Evolutionary conservation across 495 filamentous ascomycete genomes (phyloP), one percentile per base, ranked within the genome.

Genomic region (Hyaloscypha bicolor): DNA sequence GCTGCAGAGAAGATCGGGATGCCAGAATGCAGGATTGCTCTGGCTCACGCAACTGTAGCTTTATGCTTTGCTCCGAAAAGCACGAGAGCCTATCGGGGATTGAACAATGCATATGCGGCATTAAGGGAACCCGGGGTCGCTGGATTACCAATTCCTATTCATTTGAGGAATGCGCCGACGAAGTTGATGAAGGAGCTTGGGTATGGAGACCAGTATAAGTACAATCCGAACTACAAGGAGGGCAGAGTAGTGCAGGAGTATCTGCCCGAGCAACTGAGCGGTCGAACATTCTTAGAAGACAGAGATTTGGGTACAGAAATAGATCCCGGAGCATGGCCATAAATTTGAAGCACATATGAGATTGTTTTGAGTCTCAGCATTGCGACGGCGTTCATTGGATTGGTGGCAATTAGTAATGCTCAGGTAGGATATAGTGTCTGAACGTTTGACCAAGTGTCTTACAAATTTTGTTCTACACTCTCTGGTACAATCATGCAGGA

Each of bases 181-280:
- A 85, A 87, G 72, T 72, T 97, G 71, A 96, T 99, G 95, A 91
- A 92, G 70, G 94, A 97, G 73, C 77, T 97, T 57, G 94, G 92
- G 2, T 93, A 92, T 70, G 95, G 95, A 11, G 88, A 83, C 60
- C 93, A 91, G 75, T 99, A 99, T 75, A 99, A 99, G 74, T 99
- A 99, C 76, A 96, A 96, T 72, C 95, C 95, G 1, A 89, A 93
- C 71, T 99, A 92, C 73, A 77, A 82, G 70, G 87, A 93, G 68
- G 95, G 95, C n/a, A 86, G 80, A 72, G 93, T 97, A 21, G 83
- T 81, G 71, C 95, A 99, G 78, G 91, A 95, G 56, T 99, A 99
- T 79, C 76, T 99, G 19, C 95, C 95, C 0, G 88, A 90, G 62
- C 81, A 83, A 65, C 74, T 99, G 31, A 76, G 76, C 39, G 91